Base-by-base conservation (phyloP, 78 protist species). In the Speleostelium caveatum region DNA sequence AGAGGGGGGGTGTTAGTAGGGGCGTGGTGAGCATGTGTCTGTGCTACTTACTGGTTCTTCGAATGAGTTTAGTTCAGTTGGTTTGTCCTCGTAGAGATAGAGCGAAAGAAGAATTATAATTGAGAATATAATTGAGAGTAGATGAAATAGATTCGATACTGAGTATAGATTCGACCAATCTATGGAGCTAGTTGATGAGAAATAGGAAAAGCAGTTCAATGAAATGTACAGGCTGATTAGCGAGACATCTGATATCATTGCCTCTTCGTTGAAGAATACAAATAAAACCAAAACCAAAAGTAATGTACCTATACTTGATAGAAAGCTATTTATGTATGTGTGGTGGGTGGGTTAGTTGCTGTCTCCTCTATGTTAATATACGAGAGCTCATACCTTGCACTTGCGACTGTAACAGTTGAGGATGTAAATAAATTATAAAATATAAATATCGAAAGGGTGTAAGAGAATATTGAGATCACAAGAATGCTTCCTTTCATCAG, bases 271-370 rank as follows among this genome's bases (percentile, higher is more conserved):
- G 22, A 53, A 17, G 19, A 7, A 30, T 45, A 72, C 39, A 51
- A 41, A 72, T 72, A 63, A 53, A 36, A 72, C 16, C 51, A 72
- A 72, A 32, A 72, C 28, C 32, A 72, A 12, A 26, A 72, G 14
- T 32, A 72, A 72, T 30, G 78, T 72, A 22, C 65, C 78, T 32
- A 72, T n/a, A 72, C 78, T 72, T 32, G 78, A 72, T 28, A 72
- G 53, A 41, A 72, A 72, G 51, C 78, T 69, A 69, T 6, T 33
- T n/a, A n/a, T n/a, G n/a, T n/a, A n/a, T n/a, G n/a, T n/a, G n/a
- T n/a, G n/a, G n/a, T n/a, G n/a, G 0, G 32, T 14, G 14, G 28
- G 1, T 61, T 28, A 32, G 5, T 6, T 17, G 10, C 33, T 3
- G 12, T 35, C 8, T 10, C 28, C 6, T 2, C 12, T 28, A n/a